Percentiles rank a stretch among this genome's conserved stretches.
These are phyloP conservation scores for Gynandropsis gynandra DNA, from an alignment of 345 rosid genomes.

Conservation along the genomic window DNA sequence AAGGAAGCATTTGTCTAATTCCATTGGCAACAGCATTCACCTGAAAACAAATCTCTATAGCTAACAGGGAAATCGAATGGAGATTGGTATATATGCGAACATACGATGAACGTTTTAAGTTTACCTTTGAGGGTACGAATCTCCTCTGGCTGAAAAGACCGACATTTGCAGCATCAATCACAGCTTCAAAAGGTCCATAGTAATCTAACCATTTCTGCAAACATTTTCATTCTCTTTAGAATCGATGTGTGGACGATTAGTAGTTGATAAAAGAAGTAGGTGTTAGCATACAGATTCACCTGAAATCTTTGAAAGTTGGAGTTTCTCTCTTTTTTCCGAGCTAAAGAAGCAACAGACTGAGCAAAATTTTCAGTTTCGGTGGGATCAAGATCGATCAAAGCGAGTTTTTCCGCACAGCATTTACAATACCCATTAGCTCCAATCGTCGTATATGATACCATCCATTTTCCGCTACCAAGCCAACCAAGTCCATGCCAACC, in stretches of 20 bases:
- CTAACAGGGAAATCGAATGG: background rate
- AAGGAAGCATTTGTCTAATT: conserved; percentile 50
- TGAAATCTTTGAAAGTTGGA: conserved; percentile 57
- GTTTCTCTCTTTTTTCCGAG: conserved; percentile 43
- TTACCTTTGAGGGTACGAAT: conserved; percentile 46
- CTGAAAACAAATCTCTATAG: conserved; percentile 20
- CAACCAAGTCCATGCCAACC: conserved; percentile 76
- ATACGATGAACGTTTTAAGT: background rate
- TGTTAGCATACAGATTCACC: conserved; percentile 29
- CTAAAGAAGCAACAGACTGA: conserved; percentile 51
- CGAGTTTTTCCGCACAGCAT: conserved; percentile 53
- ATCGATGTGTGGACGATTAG: background rate
- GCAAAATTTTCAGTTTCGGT: conserved; percentile 56
- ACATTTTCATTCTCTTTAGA: conserved; percentile 5
- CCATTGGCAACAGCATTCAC: conserved; percentile 50
- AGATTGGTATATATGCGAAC: conserved; percentile 3
- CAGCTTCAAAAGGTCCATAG: conserved; percentile 68
- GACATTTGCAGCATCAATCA: conserved; percentile 60
- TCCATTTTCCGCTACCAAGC: conserved; percentile 66
- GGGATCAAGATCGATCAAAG: conserved; percentile 55
- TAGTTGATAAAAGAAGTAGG: background rate
- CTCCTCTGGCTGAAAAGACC: conserved; percentile 45
- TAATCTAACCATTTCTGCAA: conserved; percentile 68
- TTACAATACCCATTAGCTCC: conserved; percentile 45
- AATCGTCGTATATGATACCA: conserved; percentile 29